Percentiles rank a stretch among this genome's conserved stretches.
Evolutionary conservation across 768 basidiomycete genomes (phyloP).

Genomic region (Sarcodon aspratus): DNA sequence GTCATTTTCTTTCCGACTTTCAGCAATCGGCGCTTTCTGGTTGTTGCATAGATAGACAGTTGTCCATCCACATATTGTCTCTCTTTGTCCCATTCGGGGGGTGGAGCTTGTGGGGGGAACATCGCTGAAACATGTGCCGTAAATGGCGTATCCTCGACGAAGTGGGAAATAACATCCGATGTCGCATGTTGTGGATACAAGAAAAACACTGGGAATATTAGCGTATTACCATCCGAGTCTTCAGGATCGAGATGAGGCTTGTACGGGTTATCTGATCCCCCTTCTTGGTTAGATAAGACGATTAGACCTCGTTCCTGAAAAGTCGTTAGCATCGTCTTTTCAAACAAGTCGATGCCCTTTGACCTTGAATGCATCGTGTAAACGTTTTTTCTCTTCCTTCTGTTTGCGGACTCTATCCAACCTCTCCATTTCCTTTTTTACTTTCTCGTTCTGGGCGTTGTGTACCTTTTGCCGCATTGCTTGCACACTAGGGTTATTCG

Average conservation of each 20-base stretch:
- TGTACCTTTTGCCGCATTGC: conserved; percentile 34
- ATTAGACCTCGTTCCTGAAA: conserved; percentile 52
- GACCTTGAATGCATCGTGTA: conserved; percentile 59
- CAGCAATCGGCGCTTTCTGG: conserved; percentile 60
- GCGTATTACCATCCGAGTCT: conserved; percentile 42
- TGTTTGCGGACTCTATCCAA: conserved; percentile 37
- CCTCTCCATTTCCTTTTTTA: conserved; percentile 37
- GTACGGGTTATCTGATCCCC: conserved; percentile 41
- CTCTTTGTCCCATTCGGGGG: conserved; percentile 68
- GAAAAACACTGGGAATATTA: conserved; percentile 84
- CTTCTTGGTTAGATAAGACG: conserved; percentile 36
- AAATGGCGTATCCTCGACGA: conserved; percentile 80
- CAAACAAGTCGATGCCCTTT: conserved; percentile 11
- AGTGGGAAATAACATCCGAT: conserved; percentile 81
- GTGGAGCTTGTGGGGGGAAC: conserved; percentile 63
- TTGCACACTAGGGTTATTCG: conserved; percentile 42
- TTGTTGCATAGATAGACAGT: conserved; percentile 78
- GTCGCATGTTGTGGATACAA: conserved; percentile 85
- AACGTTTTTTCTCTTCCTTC: conserved; percentile 36
- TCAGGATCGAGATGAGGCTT: conserved; percentile 57
- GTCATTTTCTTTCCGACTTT: conserved; percentile 92
- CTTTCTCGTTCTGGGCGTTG: conserved; percentile 36
- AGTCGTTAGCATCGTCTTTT: background rate
- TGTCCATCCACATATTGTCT: conserved; percentile 53
- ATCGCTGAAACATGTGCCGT: conserved; percentile 64